Base-by-base conservation (phyloP, 495 filamentous ascomycete genomes). In the Hypoxylon intermedium region DNA sequence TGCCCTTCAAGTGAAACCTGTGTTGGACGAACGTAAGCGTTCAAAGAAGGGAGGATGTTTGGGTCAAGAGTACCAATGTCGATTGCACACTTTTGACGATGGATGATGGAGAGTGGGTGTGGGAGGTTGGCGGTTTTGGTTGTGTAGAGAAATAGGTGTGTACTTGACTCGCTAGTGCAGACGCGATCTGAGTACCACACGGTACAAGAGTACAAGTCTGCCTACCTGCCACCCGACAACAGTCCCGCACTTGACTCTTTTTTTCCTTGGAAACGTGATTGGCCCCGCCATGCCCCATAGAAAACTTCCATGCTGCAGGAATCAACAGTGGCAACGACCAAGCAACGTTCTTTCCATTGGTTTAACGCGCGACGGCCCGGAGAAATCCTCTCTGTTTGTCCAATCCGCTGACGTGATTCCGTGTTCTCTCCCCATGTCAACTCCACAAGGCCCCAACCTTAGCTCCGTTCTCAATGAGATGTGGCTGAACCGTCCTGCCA, bases 281-380 rank as follows among this genome's bases (percentile, higher is more conserved):
- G n/a, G 44, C 34, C 24, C 65, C 60, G 60, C 67, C 36, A 11
- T 7, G 11, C 34, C 34, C 34, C 34, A 37, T n/a, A 30, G 36
- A 3, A 26, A 26, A 7, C 24, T 26, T 60, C 56, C 51, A 64
- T 64, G 67, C 67, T 26, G 24, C 24, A 26, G 24, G 18, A 46
- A 52, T 75, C 75, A 80, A 80, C 78, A 80, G 58, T 56, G 61
- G 73, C 75, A 78, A 81, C 78, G 50, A 68, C 74, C 62, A 70
- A 65, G 78, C 78, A 81, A 81, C 77, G 67, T 47, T 7, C 0
- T 15, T 51, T 54, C 70, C 52, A 80, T 81, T 81, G 79, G 78
- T 33, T 31, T 9, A 37, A 26, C 48, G n/a, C 21, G 30, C 33
- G 28, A 19, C 54, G 28, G 15, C 38, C 24, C 13, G 38, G 60